phyloP scores from a whole-genome alignment of 305 asterid species.

The Solanum hybrid region DNA sequence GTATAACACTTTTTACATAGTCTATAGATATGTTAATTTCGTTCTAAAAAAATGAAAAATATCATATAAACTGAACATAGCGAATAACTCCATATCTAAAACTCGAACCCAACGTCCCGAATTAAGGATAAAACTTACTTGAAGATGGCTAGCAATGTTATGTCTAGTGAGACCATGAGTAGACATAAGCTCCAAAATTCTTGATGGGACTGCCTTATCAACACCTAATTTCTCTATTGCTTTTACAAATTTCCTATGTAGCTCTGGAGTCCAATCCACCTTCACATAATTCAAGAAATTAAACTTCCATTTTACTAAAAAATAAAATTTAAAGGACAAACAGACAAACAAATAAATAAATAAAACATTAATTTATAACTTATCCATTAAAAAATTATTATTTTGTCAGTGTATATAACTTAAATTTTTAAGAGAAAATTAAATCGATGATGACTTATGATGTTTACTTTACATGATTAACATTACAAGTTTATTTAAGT shows the following conservation, averaged over 20 bases:
- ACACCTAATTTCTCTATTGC: slow-evolving; percentile 91
- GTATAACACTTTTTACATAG: neutral
- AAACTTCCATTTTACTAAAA: neutral
- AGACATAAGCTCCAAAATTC: slow-evolving; percentile 84
- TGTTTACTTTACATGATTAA: neutral
- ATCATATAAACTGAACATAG: neutral
- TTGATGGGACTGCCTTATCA: slow-evolving; percentile 89
- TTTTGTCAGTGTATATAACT: neutral
- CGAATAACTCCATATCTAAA: fast-evolving
- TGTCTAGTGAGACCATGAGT: slow-evolving; percentile 88
- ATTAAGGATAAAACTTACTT: slow-evolving; percentile 27
- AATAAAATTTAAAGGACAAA: neutral
- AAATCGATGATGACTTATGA: neutral
- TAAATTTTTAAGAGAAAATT: neutral
- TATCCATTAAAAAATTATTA: neutral
- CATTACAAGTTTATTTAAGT: neutral
- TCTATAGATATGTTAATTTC: neutral
- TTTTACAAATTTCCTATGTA: slow-evolving; percentile 71
- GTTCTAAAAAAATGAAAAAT: neutral
- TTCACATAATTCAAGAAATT: slow-evolving; percentile 26
- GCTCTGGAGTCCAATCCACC: slow-evolving; percentile 98
- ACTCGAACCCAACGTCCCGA: neutral
- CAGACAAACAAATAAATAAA: neutral
- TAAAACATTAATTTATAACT: neutral
- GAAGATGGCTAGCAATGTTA: slow-evolving; percentile 94